Base-by-base conservation (phyloP, 106 monocot species). In the Allium sativum region DNA sequence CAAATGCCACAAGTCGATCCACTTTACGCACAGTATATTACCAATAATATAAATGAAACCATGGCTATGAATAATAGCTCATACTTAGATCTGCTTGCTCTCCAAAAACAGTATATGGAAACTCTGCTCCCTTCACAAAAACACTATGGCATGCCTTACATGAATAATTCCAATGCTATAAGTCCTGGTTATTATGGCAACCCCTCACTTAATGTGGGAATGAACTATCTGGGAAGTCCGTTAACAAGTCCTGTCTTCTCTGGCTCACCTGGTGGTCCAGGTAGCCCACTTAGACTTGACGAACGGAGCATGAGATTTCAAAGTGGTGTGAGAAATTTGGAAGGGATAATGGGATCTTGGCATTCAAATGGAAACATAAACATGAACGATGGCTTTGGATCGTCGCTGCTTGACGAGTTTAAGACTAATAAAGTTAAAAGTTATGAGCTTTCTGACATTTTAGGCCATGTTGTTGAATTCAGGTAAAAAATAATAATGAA, bases 391-490 rank as follows among this genome's bases (percentile, higher is more conserved):
- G 59, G 68, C 72, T 88, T 85, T 80, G 69, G 72, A 42, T 73
- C 85, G 22, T 78, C 98, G 2, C 87, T 99, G 18, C 64, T 99
- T 44, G 92, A 99, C 19, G 98, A 99, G 51, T 88, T 99, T 31
- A 99, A 99, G 76, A 79, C 76, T 70, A 99, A 92, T 60, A 99
- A 99, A 68, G 78, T 81, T 21, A 88, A 74, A 72, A 88, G 76
- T 56, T 92, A 79, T 65, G 98, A 99, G 45, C 85, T 99, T 20
- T 82, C 85, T 61, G 92, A 92, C 48, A 92, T 99, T 77, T 74
- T 75, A 41, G 83, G 88, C 10, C 92, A 99, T 77, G 98, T 92
- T 52, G 98, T 92, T 69, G 88, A 99, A 58, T 99, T 99, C 74
- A 99, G 98, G 98, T 99, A 88, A 65, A 13, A 40, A 44, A 43